phyloP scores from a whole-genome alignment of 306 rosid species.

The Betula pendula region DNA sequence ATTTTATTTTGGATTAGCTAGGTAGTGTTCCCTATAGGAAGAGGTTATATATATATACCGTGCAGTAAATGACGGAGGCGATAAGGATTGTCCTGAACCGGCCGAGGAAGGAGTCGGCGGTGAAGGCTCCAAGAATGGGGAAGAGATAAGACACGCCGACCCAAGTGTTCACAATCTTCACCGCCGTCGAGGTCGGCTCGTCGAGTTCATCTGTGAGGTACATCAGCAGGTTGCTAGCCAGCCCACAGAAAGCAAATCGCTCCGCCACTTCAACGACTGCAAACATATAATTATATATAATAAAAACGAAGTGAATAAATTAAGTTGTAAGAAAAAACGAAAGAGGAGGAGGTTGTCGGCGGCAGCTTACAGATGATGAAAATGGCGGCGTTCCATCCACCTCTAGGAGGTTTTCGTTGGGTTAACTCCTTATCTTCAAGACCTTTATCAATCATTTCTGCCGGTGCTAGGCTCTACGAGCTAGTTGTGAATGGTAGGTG shows the following conservation, averaged over 20 bases:
- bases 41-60: neutral
- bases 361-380: conserved; percentile 45
- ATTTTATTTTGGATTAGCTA: no score
- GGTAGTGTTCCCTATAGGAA: no score
- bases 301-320: neutral
- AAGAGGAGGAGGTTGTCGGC: neutral
- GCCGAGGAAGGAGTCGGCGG: conserved; percentile 54
- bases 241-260: conserved; percentile 43
- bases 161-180: conserved; percentile 52
- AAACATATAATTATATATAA: neutral
- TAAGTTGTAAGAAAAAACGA: neutral
- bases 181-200: conserved; percentile 34
- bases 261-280: conserved; percentile 60
- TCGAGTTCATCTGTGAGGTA: conserved; percentile 37
- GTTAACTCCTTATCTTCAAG: neutral
- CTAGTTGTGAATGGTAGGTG: no score
- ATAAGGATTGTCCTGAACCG: conserved; percentile 51
- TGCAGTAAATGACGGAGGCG: conserved; percentile 29
- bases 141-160: conserved; percentile 45
- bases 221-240: conserved; percentile 43
- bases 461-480: neutral
- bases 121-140: conserved; percentile 47
- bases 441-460: neutral
- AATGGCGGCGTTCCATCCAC: conserved; percentile 66
- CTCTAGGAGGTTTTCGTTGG: conserved; percentile 17